phyloP scores from a whole-genome alignment of 805 yeast species.

The Kuraishia borneana region DNA sequence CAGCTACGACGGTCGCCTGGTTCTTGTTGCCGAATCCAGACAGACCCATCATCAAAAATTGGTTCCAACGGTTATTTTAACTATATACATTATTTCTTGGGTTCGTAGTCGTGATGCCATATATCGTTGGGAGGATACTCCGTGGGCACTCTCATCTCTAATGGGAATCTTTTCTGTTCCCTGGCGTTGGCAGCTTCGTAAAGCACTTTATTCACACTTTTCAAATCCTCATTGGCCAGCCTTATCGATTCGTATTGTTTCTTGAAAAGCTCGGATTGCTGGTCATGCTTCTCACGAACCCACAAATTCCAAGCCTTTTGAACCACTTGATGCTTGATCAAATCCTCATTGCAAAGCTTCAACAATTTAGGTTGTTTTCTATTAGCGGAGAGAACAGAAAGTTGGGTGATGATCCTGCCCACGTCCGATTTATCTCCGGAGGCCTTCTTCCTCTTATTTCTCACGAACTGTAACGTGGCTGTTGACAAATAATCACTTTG shows the following conservation, averaged over 20 bases:
- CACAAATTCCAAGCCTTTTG: conserved; percentile 70
- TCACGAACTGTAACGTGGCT: conserved; percentile 14
- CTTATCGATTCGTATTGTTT: conserved; percentile 56
- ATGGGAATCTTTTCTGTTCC: conserved; percentile 59
- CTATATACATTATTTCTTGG: conserved; percentile 9
- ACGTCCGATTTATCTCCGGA: conserved; percentile 17
- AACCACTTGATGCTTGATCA: conserved; percentile 74
- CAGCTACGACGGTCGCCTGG: conserved; percentile 26
- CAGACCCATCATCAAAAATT: conserved; percentile 12
- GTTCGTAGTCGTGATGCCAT: conserved; percentile 56
- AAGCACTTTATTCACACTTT: conserved; percentile 37
- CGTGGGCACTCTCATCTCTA: conserved; percentile 81
- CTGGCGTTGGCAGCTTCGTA: conserved; percentile 50
- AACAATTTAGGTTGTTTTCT: conserved; percentile 81
- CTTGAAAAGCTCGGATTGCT: conserved; percentile 27
- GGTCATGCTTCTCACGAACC: conserved; percentile 38
- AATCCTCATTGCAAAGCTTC: conserved; percentile 68
- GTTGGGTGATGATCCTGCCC: conserved; percentile 26
- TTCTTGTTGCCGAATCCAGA: conserved; percentile 31
- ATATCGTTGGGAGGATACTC: conserved; percentile 75
- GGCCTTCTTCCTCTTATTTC: conserved; percentile 41
- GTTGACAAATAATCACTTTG: not conserved
- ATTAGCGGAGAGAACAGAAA: conserved; percentile 77
- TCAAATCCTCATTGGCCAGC: conserved; percentile 65
- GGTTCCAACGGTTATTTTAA: conserved; percentile 13